These are phyloP conservation scores for Dentipellis sp. DNA, from an alignment of 768 basidiomycete species.

Conservation along the genomic window DNA sequence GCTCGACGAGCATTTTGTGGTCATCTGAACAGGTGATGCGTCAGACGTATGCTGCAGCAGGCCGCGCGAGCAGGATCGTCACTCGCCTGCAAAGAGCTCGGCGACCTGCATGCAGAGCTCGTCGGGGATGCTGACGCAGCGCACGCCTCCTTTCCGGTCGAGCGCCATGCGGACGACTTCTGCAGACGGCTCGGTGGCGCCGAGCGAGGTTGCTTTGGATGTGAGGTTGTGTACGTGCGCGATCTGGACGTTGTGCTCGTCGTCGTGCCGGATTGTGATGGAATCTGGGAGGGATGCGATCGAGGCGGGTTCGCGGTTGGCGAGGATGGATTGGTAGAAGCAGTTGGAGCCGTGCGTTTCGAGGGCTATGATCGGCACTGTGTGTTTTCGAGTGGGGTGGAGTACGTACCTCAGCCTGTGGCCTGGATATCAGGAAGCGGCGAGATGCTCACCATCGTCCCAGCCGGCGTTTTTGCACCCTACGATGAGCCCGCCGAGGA, in stretches of 20 bases:
- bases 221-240: constrained; percentile 50
- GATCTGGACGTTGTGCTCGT: constrained; percentile 37
- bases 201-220: constrained; percentile 63
- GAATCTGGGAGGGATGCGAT: constrained; percentile 25
- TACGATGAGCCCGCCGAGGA: constrained; percentile 58
- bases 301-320: constrained; percentile 35
- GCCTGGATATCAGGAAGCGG: not conserved
- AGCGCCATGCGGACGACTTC: constrained; percentile 59
- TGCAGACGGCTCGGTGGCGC: constrained; percentile 51
- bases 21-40: constrained; percentile 37
- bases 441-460: constrained; percentile 45
- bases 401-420: not conserved
- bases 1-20: constrained; percentile 66
- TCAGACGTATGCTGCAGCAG: not conserved
- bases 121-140: constrained; percentile 55
- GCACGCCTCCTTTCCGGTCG: constrained; percentile 45
- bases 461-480: constrained; percentile 60
- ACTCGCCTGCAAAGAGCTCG: constrained; percentile 48
- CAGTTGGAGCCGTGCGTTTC: constrained; percentile 70
- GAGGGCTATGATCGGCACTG: constrained; percentile 56
- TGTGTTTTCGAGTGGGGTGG: not conserved
- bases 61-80: not conserved
- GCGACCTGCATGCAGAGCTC: constrained; percentile 59
- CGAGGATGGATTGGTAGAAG: constrained; percentile 61
- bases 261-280: constrained; percentile 32